Evolutionary conservation across 192 early-diverging fungal genomes (phyloP).

Genomic region (Entomortierella beljakovae): DNA sequence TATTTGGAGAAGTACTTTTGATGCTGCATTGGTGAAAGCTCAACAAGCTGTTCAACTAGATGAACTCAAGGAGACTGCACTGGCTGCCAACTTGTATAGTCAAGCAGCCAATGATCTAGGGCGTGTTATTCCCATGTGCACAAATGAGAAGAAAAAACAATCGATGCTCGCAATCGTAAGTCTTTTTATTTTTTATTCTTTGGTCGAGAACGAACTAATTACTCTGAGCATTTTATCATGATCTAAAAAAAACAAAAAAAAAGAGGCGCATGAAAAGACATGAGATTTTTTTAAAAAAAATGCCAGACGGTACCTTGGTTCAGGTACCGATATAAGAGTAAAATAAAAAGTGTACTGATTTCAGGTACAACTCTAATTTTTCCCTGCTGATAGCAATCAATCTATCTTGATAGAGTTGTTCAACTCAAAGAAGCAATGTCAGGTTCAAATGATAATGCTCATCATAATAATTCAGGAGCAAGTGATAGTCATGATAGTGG

Average conservation of each 20-base stretch:
- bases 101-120: constrained; percentile 51
- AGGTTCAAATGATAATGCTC: not conserved
- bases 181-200: no score
- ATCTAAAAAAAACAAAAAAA: no score
- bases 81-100: constrained; percentile 47
- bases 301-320: no score
- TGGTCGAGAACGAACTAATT: not conserved
- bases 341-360: no score
- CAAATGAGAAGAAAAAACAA: constrained; percentile 51
- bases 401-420: constrained; percentile 47
- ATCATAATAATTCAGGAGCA: not conserved
- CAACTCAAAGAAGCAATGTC: constrained; percentile 26
- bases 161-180: constrained; percentile 53
- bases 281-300: no score
- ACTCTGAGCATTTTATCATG: not conserved
- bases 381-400: constrained; percentile 36
- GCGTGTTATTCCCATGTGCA: constrained; percentile 50
- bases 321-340: no score
- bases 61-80: constrained; percentile 37
- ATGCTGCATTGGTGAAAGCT: constrained; percentile 47
- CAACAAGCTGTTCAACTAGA: constrained; percentile 52
- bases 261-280: no score
- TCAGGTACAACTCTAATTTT: not conserved
- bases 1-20: constrained; percentile 45
- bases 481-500: constrained; percentile 5